These are phyloP conservation scores for Crinitomyces ghanaensis DNA, from an alignment of 805 yeast genomes.

Conservation along the genomic window DNA sequence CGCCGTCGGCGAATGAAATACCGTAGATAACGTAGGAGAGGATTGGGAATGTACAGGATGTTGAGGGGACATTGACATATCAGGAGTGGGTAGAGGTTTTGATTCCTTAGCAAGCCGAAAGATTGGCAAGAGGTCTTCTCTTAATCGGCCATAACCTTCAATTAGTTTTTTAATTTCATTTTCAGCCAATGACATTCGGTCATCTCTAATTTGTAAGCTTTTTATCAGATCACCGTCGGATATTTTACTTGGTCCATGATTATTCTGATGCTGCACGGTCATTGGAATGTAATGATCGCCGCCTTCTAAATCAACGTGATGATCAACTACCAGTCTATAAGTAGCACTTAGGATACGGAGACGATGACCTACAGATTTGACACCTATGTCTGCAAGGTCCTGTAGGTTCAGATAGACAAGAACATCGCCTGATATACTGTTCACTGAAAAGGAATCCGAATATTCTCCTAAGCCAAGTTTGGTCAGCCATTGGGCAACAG, in stretches of 20 bases:
- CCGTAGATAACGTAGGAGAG: slow-evolving; percentile 3
- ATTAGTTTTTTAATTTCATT: slow-evolving; percentile 32
- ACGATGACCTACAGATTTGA: slow-evolving; percentile 41
- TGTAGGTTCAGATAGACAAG: slow-evolving; percentile 56
- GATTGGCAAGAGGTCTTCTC: slow-evolving; percentile 56
- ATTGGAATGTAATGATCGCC: slow-evolving; percentile 24
- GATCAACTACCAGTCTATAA: slow-evolving; percentile 34
- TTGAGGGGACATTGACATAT: slow-evolving; percentile 25
- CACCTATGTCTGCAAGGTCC: slow-evolving; percentile 67
- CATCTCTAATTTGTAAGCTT: slow-evolving; percentile 20
- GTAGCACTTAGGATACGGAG: slow-evolving; percentile 50
- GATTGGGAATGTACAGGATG: slow-evolving; percentile 3
- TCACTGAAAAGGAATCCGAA: slow-evolving; percentile 21
- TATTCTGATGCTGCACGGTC: slow-evolving; percentile 17
- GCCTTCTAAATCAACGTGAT: slow-evolving; percentile 10
- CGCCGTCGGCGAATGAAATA: slow-evolving; percentile 7
- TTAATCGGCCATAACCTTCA: slow-evolving; percentile 44
- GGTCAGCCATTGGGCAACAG: slow-evolving; percentile 16
- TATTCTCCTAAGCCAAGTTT: slow-evolving; percentile 16
- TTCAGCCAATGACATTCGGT: slow-evolving; percentile 25
- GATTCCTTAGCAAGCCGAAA: slow-evolving; percentile 48
- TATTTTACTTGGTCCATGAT: not conserved
- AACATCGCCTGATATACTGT: slow-evolving; percentile 63
- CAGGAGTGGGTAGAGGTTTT: slow-evolving; percentile 56
- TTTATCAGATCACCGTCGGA: too few species aligned